Percentiles rank a stretch among this genome's conserved stretches.
Conservation (phyloP, 805 yeast species). For the Myxozyma kluyveri region DNA sequence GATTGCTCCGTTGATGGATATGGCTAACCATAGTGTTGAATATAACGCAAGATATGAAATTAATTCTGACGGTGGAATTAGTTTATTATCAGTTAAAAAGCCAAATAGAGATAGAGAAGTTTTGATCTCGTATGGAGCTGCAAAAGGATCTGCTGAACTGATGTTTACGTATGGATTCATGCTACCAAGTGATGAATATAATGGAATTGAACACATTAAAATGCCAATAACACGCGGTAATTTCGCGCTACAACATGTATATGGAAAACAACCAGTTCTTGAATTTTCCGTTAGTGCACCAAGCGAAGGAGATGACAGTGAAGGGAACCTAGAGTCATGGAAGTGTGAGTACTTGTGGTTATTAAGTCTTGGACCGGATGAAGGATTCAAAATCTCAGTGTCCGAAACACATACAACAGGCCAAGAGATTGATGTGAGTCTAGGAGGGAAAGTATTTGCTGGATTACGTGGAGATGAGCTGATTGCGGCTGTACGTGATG, state of each 20-base stretch:
- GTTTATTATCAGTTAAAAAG: constrained; percentile 20
- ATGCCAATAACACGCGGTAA: constrained; percentile 16
- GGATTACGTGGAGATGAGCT: constrained; percentile 12
- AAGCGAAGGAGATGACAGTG: constrained; percentile 2
- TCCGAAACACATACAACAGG: constrained; percentile 10
- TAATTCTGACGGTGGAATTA: constrained; percentile 37
- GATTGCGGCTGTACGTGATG: constrained; percentile 5
- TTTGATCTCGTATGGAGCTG: constrained; percentile 39
- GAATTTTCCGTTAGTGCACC: constrained; percentile 9
- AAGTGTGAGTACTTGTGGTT: constrained; percentile 29
- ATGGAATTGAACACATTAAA: constrained; percentile 14
- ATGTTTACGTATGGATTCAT: constrained; percentile 44
- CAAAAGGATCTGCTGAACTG: constrained; percentile 39
- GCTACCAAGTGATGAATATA: constrained; percentile 1
- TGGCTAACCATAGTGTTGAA: constrained; percentile 47
- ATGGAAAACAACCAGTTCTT: constrained; percentile 19
- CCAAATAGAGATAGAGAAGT: constrained; percentile 36
- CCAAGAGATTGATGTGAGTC: constrained; percentile 12
- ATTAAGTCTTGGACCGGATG: constrained; percentile 17
- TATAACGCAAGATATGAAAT: constrained; percentile 42
- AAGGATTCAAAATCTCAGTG: constrained; percentile 14
- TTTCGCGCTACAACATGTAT: constrained; percentile 12
- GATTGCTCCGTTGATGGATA: constrained; percentile 56
- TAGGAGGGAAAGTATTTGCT: constrained; percentile 2
- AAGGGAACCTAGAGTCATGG: no score